Percentiles rank a stretch among this genome's conserved stretches.
Conservation (phyloP, 345 rosid species). For the Orychophragmus violaceus region DNA sequence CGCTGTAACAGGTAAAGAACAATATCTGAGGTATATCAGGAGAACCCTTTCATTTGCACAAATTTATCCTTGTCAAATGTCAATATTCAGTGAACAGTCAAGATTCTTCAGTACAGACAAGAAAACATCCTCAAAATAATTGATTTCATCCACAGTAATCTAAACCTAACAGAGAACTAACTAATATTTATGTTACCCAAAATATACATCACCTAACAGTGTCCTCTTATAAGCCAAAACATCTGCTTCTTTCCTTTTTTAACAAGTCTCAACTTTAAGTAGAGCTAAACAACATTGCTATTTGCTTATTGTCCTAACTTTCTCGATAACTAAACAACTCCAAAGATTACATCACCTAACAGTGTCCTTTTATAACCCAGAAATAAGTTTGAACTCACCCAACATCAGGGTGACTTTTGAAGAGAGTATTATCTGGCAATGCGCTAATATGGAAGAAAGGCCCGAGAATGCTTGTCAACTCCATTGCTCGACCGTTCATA, state of each 20-base stretch:
- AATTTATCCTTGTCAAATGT: neutral
- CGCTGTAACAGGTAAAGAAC: neutral
- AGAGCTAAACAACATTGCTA: neutral
- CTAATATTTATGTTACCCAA: neutral
- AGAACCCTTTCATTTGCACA: neutral
- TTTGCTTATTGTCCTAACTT: neutral
- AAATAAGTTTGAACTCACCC: slow-evolving; percentile 54
- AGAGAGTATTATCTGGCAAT: slow-evolving; percentile 67
- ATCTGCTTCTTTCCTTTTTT: neutral
- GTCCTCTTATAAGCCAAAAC: neutral
- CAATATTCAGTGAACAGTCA: neutral
- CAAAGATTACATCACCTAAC: neutral
- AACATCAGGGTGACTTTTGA: slow-evolving; percentile 94
- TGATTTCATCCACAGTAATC: neutral
- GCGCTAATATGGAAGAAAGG: slow-evolving; percentile 95
- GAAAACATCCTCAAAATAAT: neutral
- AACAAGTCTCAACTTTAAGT: neutral
- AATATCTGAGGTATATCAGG: neutral
- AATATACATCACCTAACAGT: neutral
- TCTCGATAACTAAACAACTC: neutral
- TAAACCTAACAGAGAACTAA: neutral
- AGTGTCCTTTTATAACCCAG: neutral
- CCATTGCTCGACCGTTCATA: slow-evolving; percentile 87
- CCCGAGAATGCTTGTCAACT: slow-evolving; percentile 94
- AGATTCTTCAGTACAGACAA: neutral